Percentiles rank a stretch among this genome's conserved stretches.
These are phyloP conservation scores for Penicillium sp. DNA, from an alignment of 2,329 filamentous ascomycete genomes.

Conservation along the genomic window DNA sequence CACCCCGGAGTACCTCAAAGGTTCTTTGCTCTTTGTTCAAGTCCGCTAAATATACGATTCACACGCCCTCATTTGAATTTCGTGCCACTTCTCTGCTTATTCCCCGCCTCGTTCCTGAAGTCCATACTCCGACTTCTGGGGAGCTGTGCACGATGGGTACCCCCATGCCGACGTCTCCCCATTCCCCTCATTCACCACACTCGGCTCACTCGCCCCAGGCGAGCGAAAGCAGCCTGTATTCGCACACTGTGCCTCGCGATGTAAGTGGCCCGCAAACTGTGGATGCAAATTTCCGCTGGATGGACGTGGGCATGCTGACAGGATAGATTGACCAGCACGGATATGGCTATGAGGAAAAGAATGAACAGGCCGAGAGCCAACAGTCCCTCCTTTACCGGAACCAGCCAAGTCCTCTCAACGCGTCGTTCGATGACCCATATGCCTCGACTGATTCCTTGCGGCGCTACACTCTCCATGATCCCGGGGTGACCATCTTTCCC, in stretches of 20 bases:
- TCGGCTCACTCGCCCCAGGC: slow-evolving; percentile 20
- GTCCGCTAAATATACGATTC: too few species aligned
- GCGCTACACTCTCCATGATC: slow-evolving; percentile 34
- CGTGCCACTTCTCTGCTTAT: slow-evolving; percentile 1
- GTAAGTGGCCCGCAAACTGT: too few species aligned
- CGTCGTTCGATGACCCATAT: slow-evolving; percentile 51
- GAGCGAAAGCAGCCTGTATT: slow-evolving; percentile 20
- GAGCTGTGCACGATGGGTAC: slow-evolving; percentile 20
- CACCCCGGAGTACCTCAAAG: too few species aligned
- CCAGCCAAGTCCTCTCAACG: slow-evolving; percentile 44
- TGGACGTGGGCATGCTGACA: not conserved
- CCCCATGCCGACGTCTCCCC: slow-evolving; percentile 20
- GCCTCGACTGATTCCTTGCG: slow-evolving; percentile 31
- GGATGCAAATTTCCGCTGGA: not conserved
- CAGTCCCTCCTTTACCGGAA: slow-evolving; percentile 32
- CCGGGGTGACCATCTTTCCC: slow-evolving; percentile 59
- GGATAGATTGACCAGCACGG: slow-evolving; percentile 1
- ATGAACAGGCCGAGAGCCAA: slow-evolving; percentile 22
- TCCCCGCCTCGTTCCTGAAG: not conserved
- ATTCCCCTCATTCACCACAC: slow-evolving; percentile 18
- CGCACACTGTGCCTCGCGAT: slow-evolving; percentile 11
- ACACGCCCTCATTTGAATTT: not conserved
- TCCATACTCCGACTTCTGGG: slow-evolving; percentile 6
- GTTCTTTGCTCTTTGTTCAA: too few species aligned
- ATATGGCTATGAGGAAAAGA: slow-evolving; percentile 25